Evolutionary conservation across 1,139 yeast genomes (phyloP), one percentile per base, ranked within the genome.

Genomic region (Suhomyces choctaworum): DNA sequence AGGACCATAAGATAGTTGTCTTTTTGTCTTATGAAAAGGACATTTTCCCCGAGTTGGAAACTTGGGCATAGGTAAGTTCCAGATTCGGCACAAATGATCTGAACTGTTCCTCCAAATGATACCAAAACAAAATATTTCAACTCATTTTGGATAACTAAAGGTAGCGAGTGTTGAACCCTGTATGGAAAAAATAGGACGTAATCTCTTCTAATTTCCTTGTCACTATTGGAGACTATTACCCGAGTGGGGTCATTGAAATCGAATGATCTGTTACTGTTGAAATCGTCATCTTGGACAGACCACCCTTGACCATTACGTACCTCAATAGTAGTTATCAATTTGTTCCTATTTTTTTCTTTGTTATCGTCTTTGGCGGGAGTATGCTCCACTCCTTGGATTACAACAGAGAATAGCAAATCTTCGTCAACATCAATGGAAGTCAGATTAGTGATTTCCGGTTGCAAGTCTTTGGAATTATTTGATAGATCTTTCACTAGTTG

Each of bases 51-150:
- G 71, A 71, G 69, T 76, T 64, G 83, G 12, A 80, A 55, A n/a
- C 69, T 56, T 2, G 85, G 81, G 34, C 65, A 56, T 1, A 67
- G 44, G 21, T 62, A 61, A 16, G 68, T 54, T 1, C 94, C 95
- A 1, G 69, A 48, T 2, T 83, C 75, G 1, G 85, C 77, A 9
- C 81, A 73, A 0, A 94, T 74, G 64, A 95, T 75, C 52, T 84
- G 86, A 3, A 78, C 45, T 4, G 78, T 72, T 1, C 89, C 88
- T 30, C 79, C 75, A 16, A 92, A 88, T 0, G 95, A 78, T 4
- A 83, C 79, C 22, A 90, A 59, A n/a, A 69, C 75, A 68, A 75
- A 70, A 40, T 60, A 73, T 13, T 49, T 49, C 20, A 70, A 51
- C 6, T 39, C 43, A 2, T 49, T 50, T 16, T 62, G 58, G 9